Conservation (phyloP, 2,329 filamentous ascomycete genomes). For the Eurotiales sp. region DNA sequence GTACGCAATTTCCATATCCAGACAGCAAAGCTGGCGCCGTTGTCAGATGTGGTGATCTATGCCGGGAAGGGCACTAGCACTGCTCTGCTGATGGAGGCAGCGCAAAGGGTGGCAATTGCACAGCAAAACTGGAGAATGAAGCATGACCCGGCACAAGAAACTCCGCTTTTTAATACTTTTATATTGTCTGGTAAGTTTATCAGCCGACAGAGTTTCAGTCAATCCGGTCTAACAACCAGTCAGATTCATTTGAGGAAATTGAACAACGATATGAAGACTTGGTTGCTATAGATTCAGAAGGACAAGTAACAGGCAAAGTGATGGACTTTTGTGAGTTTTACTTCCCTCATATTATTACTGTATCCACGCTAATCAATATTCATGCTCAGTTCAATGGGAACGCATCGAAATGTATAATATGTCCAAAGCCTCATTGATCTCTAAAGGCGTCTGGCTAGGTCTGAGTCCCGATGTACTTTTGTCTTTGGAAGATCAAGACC, state of each 20-base stretch:
- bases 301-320: slow-evolving; percentile 69
- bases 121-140: slow-evolving; percentile 71
- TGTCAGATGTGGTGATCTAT: slow-evolving; percentile 92
- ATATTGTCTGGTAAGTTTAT: slow-evolving; percentile 55
- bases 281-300: slow-evolving; percentile 70
- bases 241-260: slow-evolving; percentile 64
- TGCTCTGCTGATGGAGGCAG: slow-evolving; percentile 62
- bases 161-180: slow-evolving; percentile 80
- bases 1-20: slow-evolving; percentile 98
- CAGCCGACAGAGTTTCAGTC: background rate
- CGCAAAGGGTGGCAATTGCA: slow-evolving; percentile 64
- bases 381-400: slow-evolving; percentile 67
- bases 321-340: slow-evolving; percentile 69
- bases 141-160: slow-evolving; percentile 53
- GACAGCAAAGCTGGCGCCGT: slow-evolving; percentile 76
- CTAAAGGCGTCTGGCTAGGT: slow-evolving; percentile 84
- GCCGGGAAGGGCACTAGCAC: slow-evolving; percentile 63
- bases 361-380: background rate
- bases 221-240: slow-evolving; percentile 28
- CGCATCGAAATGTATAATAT: slow-evolving; percentile 88
- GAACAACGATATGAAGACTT: slow-evolving; percentile 67
- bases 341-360: slow-evolving; percentile 1
- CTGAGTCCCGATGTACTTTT: slow-evolving; percentile 71
- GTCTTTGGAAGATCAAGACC: slow-evolving; percentile 33
- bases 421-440: slow-evolving; percentile 85